A percentile compares a stretch with the other conserved stretches of the same genome.
phyloP scores from a whole-genome alignment of 768 basidiomycete species.

The Phylloporus scabripes region DNA sequence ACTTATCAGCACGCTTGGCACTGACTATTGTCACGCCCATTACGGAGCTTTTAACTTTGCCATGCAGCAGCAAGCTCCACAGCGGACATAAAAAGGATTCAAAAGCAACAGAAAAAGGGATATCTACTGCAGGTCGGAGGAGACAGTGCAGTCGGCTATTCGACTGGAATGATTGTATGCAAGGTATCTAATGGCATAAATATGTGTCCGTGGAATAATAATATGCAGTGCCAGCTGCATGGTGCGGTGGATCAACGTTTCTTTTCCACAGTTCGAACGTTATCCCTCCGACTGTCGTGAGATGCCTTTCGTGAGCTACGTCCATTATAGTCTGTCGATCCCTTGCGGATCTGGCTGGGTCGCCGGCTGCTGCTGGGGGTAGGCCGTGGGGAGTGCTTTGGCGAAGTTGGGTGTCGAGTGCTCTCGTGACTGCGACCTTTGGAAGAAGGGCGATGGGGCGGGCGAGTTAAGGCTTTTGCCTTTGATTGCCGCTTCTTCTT shows the following conservation, averaged over 20 bases:
- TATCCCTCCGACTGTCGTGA: constrained; percentile 8
- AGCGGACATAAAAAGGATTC: too few relatives aligned
- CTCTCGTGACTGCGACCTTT: constrained; percentile 6
- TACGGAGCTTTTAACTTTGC: background rate
- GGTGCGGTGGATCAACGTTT: constrained; percentile 3
- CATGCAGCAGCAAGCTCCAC: background rate
- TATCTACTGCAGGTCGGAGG: background rate
- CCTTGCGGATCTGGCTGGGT: constrained; percentile 15
- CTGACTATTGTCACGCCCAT: background rate
- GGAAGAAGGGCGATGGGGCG: constrained; percentile 8
- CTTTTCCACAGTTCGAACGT: constrained; percentile 4
- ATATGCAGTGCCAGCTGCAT: constrained; percentile 10
- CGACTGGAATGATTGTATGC: background rate
- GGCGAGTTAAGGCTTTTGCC: constrained; percentile 4
- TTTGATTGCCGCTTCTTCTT: constrained; percentile 11
- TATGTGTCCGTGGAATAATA: constrained; percentile 11
- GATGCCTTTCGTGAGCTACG: constrained; percentile 19
- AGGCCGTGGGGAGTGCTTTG: constrained; percentile 14
- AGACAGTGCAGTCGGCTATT: background rate
- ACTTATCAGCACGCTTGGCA: constrained; percentile 5
- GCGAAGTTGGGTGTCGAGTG: constrained; percentile 11
- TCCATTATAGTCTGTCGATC: constrained; percentile 1
- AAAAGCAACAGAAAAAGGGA: too few relatives aligned
- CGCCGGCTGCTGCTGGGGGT: constrained; percentile 14
- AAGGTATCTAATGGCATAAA: constrained; percentile 18